A percentile compares a stretch with the other conserved stretches of the same genome.
Evolutionary conservation across 768 basidiomycete species (phyloP).

Genomic region (Tremella mesenterica): DNA sequence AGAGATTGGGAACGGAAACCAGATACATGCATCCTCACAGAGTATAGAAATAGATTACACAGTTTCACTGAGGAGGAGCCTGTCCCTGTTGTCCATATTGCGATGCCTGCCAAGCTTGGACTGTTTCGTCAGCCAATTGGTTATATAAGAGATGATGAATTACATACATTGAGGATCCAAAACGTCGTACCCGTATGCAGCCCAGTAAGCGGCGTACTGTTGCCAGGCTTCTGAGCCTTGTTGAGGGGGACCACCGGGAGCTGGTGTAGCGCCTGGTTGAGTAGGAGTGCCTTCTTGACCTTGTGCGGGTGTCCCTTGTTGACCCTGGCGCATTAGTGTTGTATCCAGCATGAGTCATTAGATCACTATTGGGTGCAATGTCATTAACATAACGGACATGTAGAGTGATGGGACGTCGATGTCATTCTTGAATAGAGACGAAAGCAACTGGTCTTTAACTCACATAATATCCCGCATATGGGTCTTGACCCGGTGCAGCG

Average conservation of each 20-base stretch:
- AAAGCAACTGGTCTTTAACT: conserved; percentile 10
- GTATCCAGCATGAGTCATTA: neutral
- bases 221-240: conserved; percentile 32
- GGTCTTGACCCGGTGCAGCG: conserved; percentile 23
- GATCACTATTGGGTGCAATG: too few species aligned
- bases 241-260: conserved; percentile 17
- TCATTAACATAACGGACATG: too few species aligned
- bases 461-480: conserved; percentile 36
- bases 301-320: conserved; percentile 16
- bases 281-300: conserved; percentile 9
- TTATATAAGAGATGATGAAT: neutral
- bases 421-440: neutral
- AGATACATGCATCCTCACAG: neutral
- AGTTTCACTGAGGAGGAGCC: conserved; percentile 5
- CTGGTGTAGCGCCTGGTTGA: conserved; percentile 13
- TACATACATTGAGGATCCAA: conserved; percentile 43
- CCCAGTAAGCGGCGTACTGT: conserved; percentile 43
- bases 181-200: conserved; percentile 42
- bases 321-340: too few species aligned
- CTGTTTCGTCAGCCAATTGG: conserved; percentile 13
- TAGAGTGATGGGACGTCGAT: too few species aligned
- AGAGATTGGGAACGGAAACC: neutral
- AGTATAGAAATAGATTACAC: neutral
- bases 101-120: conserved; percentile 41
- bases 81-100: conserved; percentile 34